Conservation (phyloP, 257 asterid genomes). For the Henckelia pumila region DNA sequence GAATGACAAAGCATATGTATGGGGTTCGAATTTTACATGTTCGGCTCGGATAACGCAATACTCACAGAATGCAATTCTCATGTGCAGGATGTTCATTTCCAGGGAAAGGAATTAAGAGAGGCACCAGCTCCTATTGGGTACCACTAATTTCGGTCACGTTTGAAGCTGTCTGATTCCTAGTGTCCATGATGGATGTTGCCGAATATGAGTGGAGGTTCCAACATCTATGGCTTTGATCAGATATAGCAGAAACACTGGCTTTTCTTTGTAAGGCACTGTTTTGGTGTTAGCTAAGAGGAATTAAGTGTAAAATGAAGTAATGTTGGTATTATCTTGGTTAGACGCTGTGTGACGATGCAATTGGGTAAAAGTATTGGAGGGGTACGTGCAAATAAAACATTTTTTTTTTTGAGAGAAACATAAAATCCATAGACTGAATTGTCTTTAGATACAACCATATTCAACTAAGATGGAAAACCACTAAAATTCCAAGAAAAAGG, state of each 20-base stretch:
- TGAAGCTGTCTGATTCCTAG: not conserved
- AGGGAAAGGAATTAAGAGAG: conserved; percentile 75
- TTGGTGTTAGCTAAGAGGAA: too few relatives aligned
- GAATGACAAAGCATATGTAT: not conserved
- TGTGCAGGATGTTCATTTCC: conserved; percentile 79
- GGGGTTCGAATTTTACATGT: not conserved
- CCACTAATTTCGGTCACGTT: conserved; percentile 35
- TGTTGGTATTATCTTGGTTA: not conserved
- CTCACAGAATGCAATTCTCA: not conserved
- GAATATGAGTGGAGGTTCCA: not conserved
- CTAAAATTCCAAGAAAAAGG: too few relatives aligned
- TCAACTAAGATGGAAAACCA: too few relatives aligned
- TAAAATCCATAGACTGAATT: too few relatives aligned
- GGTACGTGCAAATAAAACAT: too few relatives aligned
- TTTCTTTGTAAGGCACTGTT: not conserved
- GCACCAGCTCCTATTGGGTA: conserved; percentile 85
- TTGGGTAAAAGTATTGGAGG: too few relatives aligned
- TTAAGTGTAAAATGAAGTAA: not conserved
- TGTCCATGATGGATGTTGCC: not conserved
- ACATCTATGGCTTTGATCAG: conserved; percentile 11
- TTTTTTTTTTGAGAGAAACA: too few relatives aligned
- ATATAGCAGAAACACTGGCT: not conserved
- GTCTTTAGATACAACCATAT: too few relatives aligned
- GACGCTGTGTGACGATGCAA: too few relatives aligned
- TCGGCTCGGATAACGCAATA: not conserved